Percentiles rank a stretch among this genome's conserved stretches.
phyloP scores from a whole-genome alignment of 2,329 filamentous ascomycete species.

The Dissoconium aciculare region DNA sequence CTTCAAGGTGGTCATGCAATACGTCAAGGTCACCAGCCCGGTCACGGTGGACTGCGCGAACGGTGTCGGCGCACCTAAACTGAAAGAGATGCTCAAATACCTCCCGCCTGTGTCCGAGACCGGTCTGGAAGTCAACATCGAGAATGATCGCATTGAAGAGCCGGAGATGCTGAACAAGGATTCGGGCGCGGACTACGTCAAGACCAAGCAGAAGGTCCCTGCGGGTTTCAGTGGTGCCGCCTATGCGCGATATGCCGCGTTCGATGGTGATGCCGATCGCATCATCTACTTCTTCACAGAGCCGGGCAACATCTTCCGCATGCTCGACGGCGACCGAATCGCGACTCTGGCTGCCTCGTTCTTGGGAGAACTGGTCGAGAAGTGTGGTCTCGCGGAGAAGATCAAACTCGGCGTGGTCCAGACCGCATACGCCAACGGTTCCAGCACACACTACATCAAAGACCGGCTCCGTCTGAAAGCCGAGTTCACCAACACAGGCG shows the following conservation, averaged over 20 bases:
- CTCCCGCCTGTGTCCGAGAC: conserved; percentile 49
- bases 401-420: conserved; percentile 90
- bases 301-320: conserved; percentile 66
- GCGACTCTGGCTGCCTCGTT: conserved; percentile 88
- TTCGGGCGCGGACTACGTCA: conserved; percentile 94
- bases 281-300: conserved; percentile 92
- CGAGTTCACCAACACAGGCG: conserved; percentile 84
- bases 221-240: conserved; percentile 62
- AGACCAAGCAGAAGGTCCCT: conserved; percentile 86
- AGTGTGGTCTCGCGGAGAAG: conserved; percentile 62
- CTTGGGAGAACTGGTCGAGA: conserved; percentile 72
- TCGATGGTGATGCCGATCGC: conserved; percentile 91
- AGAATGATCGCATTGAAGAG: conserved; percentile 86
- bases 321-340: conserved; percentile 93
- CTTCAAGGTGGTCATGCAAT: conserved; percentile 69
- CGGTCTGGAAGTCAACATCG: conserved; percentile 64
- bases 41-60: conserved; percentile 92
- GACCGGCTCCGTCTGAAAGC: conserved; percentile 79
- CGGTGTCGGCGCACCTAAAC: conserved; percentile 84
- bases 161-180: conserved; percentile 76
- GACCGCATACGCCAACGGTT: conserved; percentile 94
- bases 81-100: conserved; percentile 72
- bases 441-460: conserved; percentile 81
- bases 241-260: conserved; percentile 69
- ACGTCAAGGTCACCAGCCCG: conserved; percentile 55